Base-by-base conservation (phyloP, 805 yeast genomes). In the Isabelozyma heimii region DNA sequence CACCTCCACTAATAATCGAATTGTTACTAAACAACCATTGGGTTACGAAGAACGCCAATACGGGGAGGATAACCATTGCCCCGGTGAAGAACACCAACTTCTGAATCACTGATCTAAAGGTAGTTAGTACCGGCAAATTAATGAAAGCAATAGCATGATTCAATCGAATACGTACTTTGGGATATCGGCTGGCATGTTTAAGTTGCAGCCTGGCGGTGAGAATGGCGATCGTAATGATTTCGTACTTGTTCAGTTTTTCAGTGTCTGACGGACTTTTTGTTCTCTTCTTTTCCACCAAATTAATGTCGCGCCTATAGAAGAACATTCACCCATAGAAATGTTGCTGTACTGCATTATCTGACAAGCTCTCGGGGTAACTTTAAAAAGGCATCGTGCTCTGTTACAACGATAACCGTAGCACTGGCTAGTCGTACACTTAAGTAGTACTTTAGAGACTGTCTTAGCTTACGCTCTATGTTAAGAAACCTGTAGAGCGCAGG, bases 61-160 rank as follows among this genome's bases (percentile, higher is more conserved):
- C 59, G 20, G 95, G 95, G 44, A 83, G 75, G 20, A 80, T 66
- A 46, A 88, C 82, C 94, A 88, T 88, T 49, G 88, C 83, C 5
- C 76, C 85, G 12, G 95, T 87, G 75, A 85, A 87, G 58, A 85
- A 75, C 66, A 87, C 76, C 49, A 88, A 78, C 66, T 87, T 88
- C 53, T 75, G 77, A 38, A 87, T 69, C 47, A 87, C 94, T 17
- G 81, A 65, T 55, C 87, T 84, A 52, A 5, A 43, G 8, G 37
- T 33, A 15, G 57, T 55, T 47, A 50, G 55, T 49, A 45, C 26
- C 6, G 39, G 45, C 44, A 35, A 37, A 41, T n/a, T n/a, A n/a
- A n/a, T n/a, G n/a, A n/a, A n/a, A n/a, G n/a, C n/a, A n/a, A n/a
- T n/a, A n/a, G n/a, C n/a, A n/a, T n/a, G n/a, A n/a, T n/a, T n/a